These are phyloP conservation scores for Fusarium oligoseptatum DNA, from an alignment of 2,329 filamentous ascomycete genomes.

Conservation along the genomic window DNA sequence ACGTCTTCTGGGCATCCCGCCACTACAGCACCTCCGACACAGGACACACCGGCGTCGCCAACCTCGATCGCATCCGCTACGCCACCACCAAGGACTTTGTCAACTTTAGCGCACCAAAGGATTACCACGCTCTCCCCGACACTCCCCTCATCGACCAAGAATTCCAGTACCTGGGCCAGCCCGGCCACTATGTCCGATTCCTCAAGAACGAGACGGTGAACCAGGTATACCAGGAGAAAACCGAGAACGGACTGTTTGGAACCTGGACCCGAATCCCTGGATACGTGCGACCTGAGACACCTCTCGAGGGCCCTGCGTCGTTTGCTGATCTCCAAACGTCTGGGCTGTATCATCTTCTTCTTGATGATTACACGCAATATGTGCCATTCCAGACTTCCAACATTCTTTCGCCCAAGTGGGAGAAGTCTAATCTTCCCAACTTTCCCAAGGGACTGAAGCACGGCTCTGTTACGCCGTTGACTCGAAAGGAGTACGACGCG, in stretches of 20 bases:
- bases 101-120: conserved; percentile 59
- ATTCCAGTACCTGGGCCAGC: conserved; percentile 58
- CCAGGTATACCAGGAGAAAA: conserved; percentile 62
- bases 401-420: conserved; percentile 49
- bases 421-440: conserved; percentile 50
- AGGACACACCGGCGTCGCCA: conserved; percentile 58
- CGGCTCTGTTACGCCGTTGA: conserved; percentile 61
- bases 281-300: conserved; percentile 50
- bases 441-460: conserved; percentile 63
- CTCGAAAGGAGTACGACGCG: conserved; percentile 56
- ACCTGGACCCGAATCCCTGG: conserved; percentile 58
- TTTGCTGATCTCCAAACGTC: conserved; percentile 54
- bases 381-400: conserved; percentile 58
- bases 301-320: conserved; percentile 54
- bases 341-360: conserved; percentile 55
- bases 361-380: conserved; percentile 61
- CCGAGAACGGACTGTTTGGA: conserved; percentile 60
- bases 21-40: conserved; percentile 59
- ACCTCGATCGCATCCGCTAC: conserved; percentile 60
- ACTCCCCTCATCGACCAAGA: conserved; percentile 64
- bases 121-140: conserved; percentile 57
- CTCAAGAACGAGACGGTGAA: conserved; percentile 64
- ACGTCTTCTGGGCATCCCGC: conserved; percentile 63
- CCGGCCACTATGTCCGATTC: conserved; percentile 60
- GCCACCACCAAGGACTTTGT: conserved; percentile 65